phyloP scores from a whole-genome alignment of 2,329 filamentous ascomycete species.

The Fulvia fulva region DNA sequence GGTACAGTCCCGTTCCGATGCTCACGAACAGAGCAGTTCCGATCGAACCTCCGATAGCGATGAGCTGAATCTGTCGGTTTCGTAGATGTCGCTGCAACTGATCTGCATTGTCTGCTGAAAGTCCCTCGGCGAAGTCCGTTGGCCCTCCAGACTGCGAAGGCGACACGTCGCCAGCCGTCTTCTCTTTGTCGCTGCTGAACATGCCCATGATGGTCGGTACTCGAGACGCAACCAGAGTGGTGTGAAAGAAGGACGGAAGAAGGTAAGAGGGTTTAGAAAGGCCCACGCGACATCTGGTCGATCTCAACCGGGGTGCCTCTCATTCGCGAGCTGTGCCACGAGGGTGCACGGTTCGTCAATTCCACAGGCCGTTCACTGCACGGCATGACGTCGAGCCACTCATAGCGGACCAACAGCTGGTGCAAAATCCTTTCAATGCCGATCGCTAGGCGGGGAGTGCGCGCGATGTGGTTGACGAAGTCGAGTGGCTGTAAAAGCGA shows the following conservation, averaged over 20 bases:
- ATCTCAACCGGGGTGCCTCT: background rate
- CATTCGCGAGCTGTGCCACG: background rate
- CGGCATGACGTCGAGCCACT: background rate
- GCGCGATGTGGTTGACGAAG: background rate
- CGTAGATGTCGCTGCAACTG: constrained; percentile 31
- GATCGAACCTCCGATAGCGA: constrained; percentile 27
- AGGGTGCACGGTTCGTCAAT: background rate
- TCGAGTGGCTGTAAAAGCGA: background rate
- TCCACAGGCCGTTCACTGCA: background rate
- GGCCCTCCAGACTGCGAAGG: constrained; percentile 1
- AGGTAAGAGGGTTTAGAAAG: background rate
- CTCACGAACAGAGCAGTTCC: constrained; percentile 33
- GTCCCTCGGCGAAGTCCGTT: constrained; percentile 13
- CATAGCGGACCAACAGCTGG: background rate
- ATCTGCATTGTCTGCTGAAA: constrained; percentile 26
- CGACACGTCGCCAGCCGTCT: constrained; percentile 10
- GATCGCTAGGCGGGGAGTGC: background rate
- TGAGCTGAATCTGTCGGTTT: constrained; percentile 35
- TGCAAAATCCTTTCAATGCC: background rate
- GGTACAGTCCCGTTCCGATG: constrained; percentile 54
- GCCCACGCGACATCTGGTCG: background rate
- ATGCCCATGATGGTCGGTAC: constrained; percentile 12
- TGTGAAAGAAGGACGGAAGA: background rate
- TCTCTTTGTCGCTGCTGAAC: constrained; percentile 14
- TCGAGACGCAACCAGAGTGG: background rate